Evolutionary conservation across 2,329 filamentous ascomycete species (phyloP).

Genomic region (Arthrinium puccinioides): DNA sequence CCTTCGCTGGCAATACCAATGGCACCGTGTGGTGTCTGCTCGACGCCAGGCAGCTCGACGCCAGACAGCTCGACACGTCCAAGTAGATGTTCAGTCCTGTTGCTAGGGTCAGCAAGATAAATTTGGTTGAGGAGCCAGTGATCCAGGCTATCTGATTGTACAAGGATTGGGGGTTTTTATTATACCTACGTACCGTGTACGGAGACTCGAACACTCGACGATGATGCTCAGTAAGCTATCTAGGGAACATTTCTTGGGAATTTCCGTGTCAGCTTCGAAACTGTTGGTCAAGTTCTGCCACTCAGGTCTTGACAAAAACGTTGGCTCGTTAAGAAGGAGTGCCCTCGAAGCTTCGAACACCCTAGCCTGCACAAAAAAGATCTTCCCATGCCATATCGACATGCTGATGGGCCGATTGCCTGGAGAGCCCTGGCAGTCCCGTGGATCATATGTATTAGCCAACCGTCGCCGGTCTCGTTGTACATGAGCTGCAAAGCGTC

Average conservation of each 20-base stretch:
- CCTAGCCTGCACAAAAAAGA: conserved; percentile 4
- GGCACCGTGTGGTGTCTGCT: not conserved
- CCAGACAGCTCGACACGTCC: not conserved
- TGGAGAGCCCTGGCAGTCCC: conserved; percentile 5
- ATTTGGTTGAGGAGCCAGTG: no score
- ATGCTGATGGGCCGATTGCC: conserved; percentile 1
- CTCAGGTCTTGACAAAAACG: conserved; percentile 2
- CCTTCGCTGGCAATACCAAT: conserved; percentile 1
- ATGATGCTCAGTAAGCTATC: conserved; percentile 1
- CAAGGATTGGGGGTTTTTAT: no score
- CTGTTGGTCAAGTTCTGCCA: not conserved
- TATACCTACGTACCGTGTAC: conserved; percentile 4
- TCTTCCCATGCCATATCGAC: not conserved
- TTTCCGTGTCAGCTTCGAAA: no score
- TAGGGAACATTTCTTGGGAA: not conserved
- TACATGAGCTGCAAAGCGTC: conserved; percentile 2
- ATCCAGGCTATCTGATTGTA: no score
- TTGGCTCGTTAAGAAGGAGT: conserved; percentile 2
- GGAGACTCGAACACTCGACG: conserved; percentile 2
- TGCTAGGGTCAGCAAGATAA: not conserved
- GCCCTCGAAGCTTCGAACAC: conserved; percentile 6
- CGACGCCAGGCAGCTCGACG: no score
- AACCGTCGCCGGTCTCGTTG: conserved; percentile 3
- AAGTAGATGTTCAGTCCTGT: not conserved
- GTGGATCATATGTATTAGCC: conserved; percentile 7